Evolutionary conservation across 257 asterid species (phyloP).

Genomic region (Fraxinus excelsior): DNA sequence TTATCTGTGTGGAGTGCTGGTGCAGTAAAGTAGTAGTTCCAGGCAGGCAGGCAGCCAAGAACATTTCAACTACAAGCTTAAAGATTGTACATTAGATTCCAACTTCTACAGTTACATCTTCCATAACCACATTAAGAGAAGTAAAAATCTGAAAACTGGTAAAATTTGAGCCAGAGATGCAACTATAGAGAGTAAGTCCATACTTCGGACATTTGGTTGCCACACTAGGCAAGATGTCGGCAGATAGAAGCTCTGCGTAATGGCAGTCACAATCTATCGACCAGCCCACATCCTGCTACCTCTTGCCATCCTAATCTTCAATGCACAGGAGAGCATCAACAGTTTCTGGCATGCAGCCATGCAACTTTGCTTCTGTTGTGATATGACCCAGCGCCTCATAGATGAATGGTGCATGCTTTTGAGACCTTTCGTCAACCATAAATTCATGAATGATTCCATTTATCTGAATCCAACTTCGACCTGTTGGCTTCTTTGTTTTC

Average conservation of each 20-base stretch:
- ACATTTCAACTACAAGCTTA: too few relatives aligned
- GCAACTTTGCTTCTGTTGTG: slow-evolving; percentile 39
- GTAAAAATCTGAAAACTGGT: too few relatives aligned
- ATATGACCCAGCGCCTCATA: slow-evolving; percentile 46
- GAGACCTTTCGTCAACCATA: slow-evolving; percentile 53
- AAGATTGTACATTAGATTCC: too few relatives aligned
- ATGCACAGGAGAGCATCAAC: background rate
- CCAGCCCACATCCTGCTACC: background rate
- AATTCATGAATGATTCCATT: slow-evolving; percentile 50
- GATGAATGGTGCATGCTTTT: slow-evolving; percentile 37
- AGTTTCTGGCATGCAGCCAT: background rate
- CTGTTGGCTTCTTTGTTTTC: slow-evolving; percentile 58
- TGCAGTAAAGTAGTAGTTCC: too few relatives aligned
- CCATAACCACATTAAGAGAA: too few relatives aligned
- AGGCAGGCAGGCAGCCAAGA: too few relatives aligned
- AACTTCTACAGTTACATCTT: too few relatives aligned
- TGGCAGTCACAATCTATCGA: too few relatives aligned
- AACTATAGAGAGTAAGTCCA: background rate
- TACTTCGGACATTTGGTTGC: background rate
- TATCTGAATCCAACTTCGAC: slow-evolving; percentile 71
- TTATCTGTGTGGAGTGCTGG: too few relatives aligned
- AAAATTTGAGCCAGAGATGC: background rate
- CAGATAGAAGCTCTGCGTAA: too few relatives aligned
- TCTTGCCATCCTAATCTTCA: background rate
- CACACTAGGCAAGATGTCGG: background rate